Evolutionary conservation across 108 stramenopile species (phyloP).

Genomic region (Schizochytrium sp.): DNA sequence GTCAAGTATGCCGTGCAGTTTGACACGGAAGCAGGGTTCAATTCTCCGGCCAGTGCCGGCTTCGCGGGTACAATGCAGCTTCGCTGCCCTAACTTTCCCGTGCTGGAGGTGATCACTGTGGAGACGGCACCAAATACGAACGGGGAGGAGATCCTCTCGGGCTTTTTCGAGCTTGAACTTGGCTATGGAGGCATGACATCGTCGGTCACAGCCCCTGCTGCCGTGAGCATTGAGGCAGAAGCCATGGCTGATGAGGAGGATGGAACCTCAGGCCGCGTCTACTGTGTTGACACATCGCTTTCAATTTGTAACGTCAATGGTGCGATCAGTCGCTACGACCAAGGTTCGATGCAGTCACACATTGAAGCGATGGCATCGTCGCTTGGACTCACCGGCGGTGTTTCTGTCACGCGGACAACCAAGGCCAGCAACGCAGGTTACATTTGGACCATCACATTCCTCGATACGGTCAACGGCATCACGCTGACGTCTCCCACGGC

Average conservation of each 20-base stretch:
- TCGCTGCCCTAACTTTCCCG: conserved; percentile 50
- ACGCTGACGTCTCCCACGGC: conserved; percentile 9
- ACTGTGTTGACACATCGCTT: conserved; percentile 22
- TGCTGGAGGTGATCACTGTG: not conserved
- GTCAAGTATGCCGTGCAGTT: conserved; percentile 65
- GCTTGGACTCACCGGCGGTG: conserved; percentile 42
- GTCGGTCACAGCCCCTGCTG: no score
- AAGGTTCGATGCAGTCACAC: conserved; percentile 68
- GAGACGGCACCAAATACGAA: not conserved
- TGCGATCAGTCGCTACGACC: conserved; percentile 19
- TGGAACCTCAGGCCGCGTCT: conserved; percentile 11
- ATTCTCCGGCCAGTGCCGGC: conserved; percentile 23
- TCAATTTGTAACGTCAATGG: not conserved
- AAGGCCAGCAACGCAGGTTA: conserved; percentile 46
- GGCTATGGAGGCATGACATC: not conserved
- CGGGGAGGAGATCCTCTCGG: not conserved
- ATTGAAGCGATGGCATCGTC: conserved; percentile 43
- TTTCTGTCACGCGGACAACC: conserved; percentile 60
- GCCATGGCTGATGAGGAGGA: conserved; percentile 23
- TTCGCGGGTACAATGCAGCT: conserved; percentile 59
- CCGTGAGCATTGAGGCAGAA: not conserved
- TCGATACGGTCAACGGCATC: conserved; percentile 55
- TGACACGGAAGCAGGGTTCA: conserved; percentile 59
- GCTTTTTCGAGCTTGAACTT: not conserved
- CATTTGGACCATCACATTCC: conserved; percentile 68